Base-by-base conservation (phyloP, 2,329 filamentous ascomycete species). In the Polytolypa hystricis region DNA sequence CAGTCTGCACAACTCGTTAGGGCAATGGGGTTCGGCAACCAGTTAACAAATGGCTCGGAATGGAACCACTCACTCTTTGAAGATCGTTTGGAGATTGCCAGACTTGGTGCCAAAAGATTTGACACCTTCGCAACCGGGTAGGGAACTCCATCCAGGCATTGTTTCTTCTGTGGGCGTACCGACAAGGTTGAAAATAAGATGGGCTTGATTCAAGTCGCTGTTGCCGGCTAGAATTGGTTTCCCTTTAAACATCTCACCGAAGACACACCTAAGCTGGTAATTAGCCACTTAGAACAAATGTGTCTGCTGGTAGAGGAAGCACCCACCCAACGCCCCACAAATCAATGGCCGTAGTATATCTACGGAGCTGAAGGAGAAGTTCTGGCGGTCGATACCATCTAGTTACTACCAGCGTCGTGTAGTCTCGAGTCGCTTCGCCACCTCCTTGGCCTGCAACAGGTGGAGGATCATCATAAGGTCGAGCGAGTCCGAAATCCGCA, bases 311-410 rank as follows among this genome's bases (percentile, higher is more conserved):
- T 10, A 33, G 7, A 38, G 17, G 11, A 35, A 14, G 35, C 35
- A 57, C 77, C 66, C 69, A 87, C 82, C 89, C 91, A 48, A 95
- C 89, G 49, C 91, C 91, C 91, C 91, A 98, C 64, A 98, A 77
- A 60, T 98, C 91, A 51, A 98, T 95, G 7, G 91, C 87, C 10
- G 87, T 85, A n/a, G 91, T 98, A 61, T 98, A 98, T 47, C 77
- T 77, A 50, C 86, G 79, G 20, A 98, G 69, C 45, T 89, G 82
- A 33, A 98, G 71, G 20, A 98, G 68, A 26, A 98, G 70, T 69
- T 98, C 91, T 0, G 91, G 91, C 21, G 91, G 91, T 16, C 91
- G 73, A 57, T 98, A 98, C 91, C 91, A 98, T 52, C 91, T 71
- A 11, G 91, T 98, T 8, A 98, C 91, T 12, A 98, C 91, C 10